phyloP scores from a whole-genome alignment of 768 basidiomycete species.

The Leccinum subgranulosum region DNA sequence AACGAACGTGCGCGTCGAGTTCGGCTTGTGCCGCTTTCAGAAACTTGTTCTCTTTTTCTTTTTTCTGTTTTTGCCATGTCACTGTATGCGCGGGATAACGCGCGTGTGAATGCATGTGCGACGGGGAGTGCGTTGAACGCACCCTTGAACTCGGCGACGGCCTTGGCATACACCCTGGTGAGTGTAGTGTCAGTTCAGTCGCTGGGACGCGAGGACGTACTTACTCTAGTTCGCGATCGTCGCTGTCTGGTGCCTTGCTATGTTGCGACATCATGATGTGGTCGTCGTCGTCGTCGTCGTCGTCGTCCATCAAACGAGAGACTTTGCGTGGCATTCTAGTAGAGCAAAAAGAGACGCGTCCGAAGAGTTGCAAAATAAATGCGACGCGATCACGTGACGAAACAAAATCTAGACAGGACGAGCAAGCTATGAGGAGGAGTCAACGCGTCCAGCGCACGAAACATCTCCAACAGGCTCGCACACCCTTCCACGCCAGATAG shows the following conservation, averaged over 20 bases:
- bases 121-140: not conserved
- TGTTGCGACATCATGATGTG: constrained; percentile 14
- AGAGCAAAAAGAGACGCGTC: not conserved
- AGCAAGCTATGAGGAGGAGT: constrained; percentile 30
- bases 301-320: constrained; percentile 10
- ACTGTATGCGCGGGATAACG: constrained; percentile 12
- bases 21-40: constrained; percentile 21
- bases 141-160: constrained; percentile 34
- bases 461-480: constrained; percentile 12
- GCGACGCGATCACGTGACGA: constrained; percentile 23
- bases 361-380: not conserved
- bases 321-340: constrained; percentile 13
- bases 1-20: constrained; percentile 25
- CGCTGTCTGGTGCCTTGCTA: constrained; percentile 20
- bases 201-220: not conserved
- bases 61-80: constrained; percentile 32
- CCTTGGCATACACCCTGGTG: constrained; percentile 26
- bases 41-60: constrained; percentile 23
- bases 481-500: constrained; percentile 17
- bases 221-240: constrained; percentile 29
- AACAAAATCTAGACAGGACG: constrained; percentile 28
- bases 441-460: constrained; percentile 24
- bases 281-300: constrained; percentile 17
- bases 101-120: not conserved
- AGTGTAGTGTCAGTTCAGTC: not conserved